A percentile compares a stretch with the other conserved stretches of the same genome.
These are phyloP conservation scores for Russula earlei DNA, from an alignment of 768 basidiomycete genomes.

Conservation along the genomic window DNA sequence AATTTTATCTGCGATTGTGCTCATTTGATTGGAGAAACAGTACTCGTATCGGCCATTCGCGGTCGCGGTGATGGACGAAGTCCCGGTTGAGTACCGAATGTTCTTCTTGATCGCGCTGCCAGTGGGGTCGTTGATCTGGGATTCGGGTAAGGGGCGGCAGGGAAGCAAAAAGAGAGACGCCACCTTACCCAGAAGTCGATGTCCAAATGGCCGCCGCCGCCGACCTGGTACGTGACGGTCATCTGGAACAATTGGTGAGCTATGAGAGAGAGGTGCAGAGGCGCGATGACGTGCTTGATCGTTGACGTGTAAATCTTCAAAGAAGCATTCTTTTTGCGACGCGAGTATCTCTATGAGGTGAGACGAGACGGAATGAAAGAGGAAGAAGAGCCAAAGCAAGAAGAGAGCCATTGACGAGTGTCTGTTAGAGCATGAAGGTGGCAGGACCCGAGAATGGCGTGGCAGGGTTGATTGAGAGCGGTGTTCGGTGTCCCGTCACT, in stretches of 20 bases:
- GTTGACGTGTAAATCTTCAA: conserved; percentile 84
- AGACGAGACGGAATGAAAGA: conserved; percentile 35
- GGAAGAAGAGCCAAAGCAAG: conserved; percentile 30
- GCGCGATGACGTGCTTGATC: conserved; percentile 60
- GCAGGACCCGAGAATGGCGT: not conserved
- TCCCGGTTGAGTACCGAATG: conserved; percentile 81
- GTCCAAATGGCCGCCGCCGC: conserved; percentile 92
- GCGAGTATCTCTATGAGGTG: conserved; percentile 71
- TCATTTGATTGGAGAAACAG: conserved; percentile 99
- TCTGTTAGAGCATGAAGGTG: not conserved
- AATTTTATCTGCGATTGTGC: conserved; percentile 88
- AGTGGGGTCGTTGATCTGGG: conserved; percentile 74
- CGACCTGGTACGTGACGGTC: conserved; percentile 99
- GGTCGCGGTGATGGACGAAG: conserved; percentile 77
- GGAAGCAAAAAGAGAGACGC: not conserved
- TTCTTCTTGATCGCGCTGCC: conserved; percentile 64
- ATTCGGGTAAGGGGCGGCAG: not conserved
- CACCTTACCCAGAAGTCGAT: conserved; percentile 88
- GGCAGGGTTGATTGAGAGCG: not conserved
- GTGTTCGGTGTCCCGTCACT: conserved; percentile 15
- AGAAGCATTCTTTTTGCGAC: conserved; percentile 88
- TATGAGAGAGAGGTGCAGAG: not conserved
- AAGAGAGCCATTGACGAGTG: conserved; percentile 33
- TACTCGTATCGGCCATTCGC: conserved; percentile 86
- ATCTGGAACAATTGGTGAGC: conserved; percentile 44